These are phyloP conservation scores for Candida manassasensis DNA, from an alignment of 805 yeast genomes.

Conservation along the genomic window DNA sequence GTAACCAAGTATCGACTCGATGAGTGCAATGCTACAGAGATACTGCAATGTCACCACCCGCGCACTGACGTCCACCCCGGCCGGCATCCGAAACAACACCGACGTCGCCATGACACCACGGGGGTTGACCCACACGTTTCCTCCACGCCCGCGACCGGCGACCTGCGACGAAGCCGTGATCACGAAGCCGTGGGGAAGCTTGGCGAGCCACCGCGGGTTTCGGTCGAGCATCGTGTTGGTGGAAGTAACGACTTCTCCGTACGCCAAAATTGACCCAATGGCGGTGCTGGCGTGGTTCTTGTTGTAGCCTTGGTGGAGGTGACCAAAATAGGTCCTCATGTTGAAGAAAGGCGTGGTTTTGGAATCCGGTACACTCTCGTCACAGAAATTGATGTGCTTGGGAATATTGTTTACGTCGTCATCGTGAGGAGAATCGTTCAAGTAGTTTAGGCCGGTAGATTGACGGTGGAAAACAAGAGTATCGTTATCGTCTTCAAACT, in stretches of 20 bases:
- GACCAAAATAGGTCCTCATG: constrained; percentile 48
- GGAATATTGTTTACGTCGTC: constrained; percentile 49
- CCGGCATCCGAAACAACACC: constrained; percentile 56
- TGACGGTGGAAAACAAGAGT: constrained; percentile 47
- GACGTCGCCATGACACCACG: constrained; percentile 86
- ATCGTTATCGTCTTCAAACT: constrained; percentile 52
- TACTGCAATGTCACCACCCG: constrained; percentile 85
- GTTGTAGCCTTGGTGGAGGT: constrained; percentile 27
- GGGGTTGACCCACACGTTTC: constrained; percentile 94
- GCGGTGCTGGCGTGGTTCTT: constrained; percentile 18
- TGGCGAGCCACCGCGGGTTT: constrained; percentile 54
- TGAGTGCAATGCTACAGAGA: constrained; percentile 73
- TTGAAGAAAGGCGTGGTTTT: constrained; percentile 71
- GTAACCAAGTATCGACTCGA: constrained; percentile 68
- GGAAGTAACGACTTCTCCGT: constrained; percentile 88
- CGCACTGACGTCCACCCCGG: constrained; percentile 34
- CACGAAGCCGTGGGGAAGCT: constrained; percentile 66
- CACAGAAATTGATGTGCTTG: constrained; percentile 43
- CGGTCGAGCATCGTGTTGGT: constrained; percentile 75
- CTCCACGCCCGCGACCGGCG: constrained; percentile 91
- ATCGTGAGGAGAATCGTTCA: constrained; percentile 14
- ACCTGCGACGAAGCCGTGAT: constrained; percentile 79
- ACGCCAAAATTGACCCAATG: constrained; percentile 62
- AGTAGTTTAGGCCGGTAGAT: constrained; percentile 18
- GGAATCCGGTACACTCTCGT: constrained; percentile 42